Base-by-base conservation (phyloP, 257 asterid species). In the Lantana camara region DNA sequence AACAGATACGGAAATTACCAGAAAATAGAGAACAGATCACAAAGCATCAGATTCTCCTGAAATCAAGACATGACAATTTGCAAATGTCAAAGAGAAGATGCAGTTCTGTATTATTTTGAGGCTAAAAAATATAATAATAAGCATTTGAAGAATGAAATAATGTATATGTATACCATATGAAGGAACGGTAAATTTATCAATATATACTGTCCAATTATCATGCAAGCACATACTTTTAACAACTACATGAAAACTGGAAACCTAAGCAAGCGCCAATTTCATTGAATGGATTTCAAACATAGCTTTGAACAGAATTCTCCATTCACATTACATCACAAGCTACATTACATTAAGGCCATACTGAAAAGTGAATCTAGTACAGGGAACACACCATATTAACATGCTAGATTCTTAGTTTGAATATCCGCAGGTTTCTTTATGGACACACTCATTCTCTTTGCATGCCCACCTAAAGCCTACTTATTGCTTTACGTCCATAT, bases 381-480 rank as follows among this genome's bases (percentile, higher is more conserved):
- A 12, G 48, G n/a, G 21, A 19, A 21, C 14, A 52, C 41, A 44
- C 19, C 14, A 30, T 16, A 63, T 16, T 46, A 14, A 21, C 45
- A 27, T 51, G 58, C 40, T 69, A 45, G 11, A 70, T 50, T 8
- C 21, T 22, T 17, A 35, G 15, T 55, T 27, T 55, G 60, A 17
- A 60, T 90, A 82, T 85, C 46, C 17, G 77, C 68, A 80, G 84
- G 75, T 67, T 73, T 75, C 89, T 84, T 85, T 85, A 85, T 82
- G 91, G 84, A 60, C 84, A 68, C 69, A 37, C 65, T 16, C 56
- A 52, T 24, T 47, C 84, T 82, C 76, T 72, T 69, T 22, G 74
- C 67, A 73, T 64, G 83, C 88, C 95, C 96, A 80, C 82, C 89
- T 80, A 90, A 83, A 75, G 79, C 82, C 85, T 77, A 53, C 78